phyloP scores from a whole-genome alignment of 2,329 filamentous ascomycete genomes.

The Cladosporium halotolerans region DNA sequence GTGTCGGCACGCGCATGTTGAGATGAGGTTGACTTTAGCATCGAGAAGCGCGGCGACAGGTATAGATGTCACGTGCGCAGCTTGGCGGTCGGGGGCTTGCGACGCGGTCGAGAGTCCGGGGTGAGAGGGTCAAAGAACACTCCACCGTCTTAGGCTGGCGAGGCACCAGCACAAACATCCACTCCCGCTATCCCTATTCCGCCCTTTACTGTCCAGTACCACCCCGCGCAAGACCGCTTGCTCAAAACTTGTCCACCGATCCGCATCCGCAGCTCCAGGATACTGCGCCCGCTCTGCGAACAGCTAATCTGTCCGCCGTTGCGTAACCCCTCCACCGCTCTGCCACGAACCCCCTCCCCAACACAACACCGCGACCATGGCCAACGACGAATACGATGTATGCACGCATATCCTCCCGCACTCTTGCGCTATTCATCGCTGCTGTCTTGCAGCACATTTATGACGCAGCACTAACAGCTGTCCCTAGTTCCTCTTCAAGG shows the following conservation, averaged over 20 bases:
- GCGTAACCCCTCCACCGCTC: constrained; percentile 10
- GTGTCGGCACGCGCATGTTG: neutral
- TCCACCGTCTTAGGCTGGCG: neutral
- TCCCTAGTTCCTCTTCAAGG: constrained; percentile 95
- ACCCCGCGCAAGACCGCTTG: neutral
- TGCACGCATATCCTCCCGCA: constrained; percentile 37
- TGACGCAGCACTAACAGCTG: constrained; percentile 29
- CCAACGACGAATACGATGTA: constrained; percentile 99
- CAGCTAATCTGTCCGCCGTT: constrained; percentile 3
- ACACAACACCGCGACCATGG: constrained; percentile 58
- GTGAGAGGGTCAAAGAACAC: neutral
- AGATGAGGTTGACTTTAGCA: neutral
- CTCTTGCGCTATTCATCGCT: neutral
- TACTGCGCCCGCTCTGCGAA: too few species aligned
- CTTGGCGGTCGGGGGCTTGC: constrained; percentile 1
- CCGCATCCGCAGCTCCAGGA: too few species aligned
- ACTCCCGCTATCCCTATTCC: neutral
- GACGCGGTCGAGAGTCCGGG: neutral
- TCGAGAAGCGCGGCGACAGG: neutral
- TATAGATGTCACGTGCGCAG: neutral
- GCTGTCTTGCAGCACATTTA: neutral
- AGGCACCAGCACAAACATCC: neutral
- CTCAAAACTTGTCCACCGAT: too few species aligned
- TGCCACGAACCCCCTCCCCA: neutral
- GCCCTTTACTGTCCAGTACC: neutral